Conservation (phyloP, 2,329 filamentous ascomycete species). For the Cadophora sp. region DNA sequence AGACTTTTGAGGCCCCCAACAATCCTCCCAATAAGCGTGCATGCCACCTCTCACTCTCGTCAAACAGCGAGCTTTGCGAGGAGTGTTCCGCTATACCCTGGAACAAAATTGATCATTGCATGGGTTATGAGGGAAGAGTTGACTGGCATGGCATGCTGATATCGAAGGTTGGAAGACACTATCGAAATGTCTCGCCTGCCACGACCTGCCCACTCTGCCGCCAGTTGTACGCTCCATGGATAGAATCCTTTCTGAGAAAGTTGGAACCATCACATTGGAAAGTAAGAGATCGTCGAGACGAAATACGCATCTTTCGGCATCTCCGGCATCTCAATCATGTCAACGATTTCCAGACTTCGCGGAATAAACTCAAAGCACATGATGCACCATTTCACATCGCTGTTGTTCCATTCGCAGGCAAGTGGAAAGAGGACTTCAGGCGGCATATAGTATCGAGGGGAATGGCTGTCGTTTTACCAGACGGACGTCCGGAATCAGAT, state of each 20-base stretch:
- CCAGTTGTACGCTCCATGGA: background rate
- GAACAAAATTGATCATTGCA: slow-evolving; percentile 1
- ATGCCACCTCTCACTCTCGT: background rate
- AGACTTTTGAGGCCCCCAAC: background rate
- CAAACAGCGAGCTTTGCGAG: background rate
- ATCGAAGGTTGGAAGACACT: background rate
- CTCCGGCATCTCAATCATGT: background rate
- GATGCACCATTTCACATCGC: background rate
- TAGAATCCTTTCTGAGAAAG: background rate
- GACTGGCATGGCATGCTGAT: background rate
- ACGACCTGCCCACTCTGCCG: background rate
- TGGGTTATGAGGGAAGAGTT: background rate
- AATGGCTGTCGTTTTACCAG: background rate
- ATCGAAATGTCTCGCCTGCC: background rate
- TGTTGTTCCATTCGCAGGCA: background rate
- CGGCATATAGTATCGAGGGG: background rate
- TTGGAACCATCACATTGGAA: background rate
- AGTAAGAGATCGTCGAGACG: background rate
- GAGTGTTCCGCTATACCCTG: background rate
- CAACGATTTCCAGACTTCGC: background rate
- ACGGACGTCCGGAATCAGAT: background rate
- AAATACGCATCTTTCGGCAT: slow-evolving; percentile 1
- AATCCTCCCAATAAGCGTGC: background rate
- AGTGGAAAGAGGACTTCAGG: background rate
- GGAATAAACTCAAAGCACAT: background rate